phyloP scores from a whole-genome alignment of 75 land plant genomes.

The Pseudotsuga menziesii region DNA sequence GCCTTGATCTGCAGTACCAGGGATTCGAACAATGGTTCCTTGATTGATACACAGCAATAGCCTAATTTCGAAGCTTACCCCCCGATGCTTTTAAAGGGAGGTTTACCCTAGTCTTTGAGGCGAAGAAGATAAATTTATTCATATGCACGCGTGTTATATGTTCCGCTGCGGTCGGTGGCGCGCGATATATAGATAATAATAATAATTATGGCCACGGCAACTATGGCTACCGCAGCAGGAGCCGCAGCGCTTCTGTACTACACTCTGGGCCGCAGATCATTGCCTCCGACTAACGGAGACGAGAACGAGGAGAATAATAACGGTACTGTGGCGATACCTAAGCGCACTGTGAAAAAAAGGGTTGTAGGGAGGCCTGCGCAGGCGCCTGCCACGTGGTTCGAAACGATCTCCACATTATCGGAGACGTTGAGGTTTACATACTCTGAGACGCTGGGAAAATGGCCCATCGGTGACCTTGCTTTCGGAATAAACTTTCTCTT shows the following conservation, averaged over 20 bases:
- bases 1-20: too few relatives aligned
- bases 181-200: not conserved
- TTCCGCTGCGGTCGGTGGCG: not conserved
- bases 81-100: not conserved
- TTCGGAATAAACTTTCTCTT: slow-evolving; percentile 91
- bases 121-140: not conserved
- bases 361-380: slow-evolving; percentile 40
- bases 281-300: slow-evolving; percentile 12
- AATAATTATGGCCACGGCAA: slow-evolving; percentile 66
- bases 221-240: slow-evolving; percentile 84
- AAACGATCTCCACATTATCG: slow-evolving; percentile 64
- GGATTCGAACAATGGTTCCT: too few relatives aligned
- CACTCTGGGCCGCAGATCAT: slow-evolving; percentile 25
- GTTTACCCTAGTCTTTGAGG: not conserved
- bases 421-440: slow-evolving; percentile 92
- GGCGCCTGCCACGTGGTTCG: slow-evolving; percentile 93
- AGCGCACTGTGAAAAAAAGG: slow-evolving; percentile 25
- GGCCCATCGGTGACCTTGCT: slow-evolving; percentile 96
- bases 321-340: slow-evolving; percentile 9
- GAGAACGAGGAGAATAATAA: slow-evolving; percentile 19
- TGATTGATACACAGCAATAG: too few relatives aligned
- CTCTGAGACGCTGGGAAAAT: slow-evolving; percentile 93
- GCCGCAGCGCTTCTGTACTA: slow-evolving; percentile 74
- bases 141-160: not conserved
- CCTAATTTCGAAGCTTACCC: not conserved